A percentile compares a stretch with the other conserved stretches of the same genome.
phyloP scores from a whole-genome alignment of 768 basidiomycete genomes.

The Termitomyces sp. region DNA sequence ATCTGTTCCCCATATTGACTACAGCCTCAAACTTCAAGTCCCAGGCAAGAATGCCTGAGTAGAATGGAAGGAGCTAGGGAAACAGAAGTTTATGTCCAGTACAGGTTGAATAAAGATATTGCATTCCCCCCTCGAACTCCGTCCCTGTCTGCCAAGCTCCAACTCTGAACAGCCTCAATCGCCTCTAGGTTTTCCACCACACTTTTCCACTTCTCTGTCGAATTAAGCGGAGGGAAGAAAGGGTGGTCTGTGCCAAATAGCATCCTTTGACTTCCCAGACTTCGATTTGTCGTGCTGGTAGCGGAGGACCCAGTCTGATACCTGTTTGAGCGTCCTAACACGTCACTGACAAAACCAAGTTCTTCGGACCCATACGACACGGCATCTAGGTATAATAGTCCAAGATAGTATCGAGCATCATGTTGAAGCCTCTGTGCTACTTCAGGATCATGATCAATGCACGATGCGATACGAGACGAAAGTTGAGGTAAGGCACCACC shows the following conservation, averaged over 20 bases:
- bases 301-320: constrained; percentile 34
- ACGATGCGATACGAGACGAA: constrained; percentile 80
- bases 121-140: constrained; percentile 74
- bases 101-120: constrained; percentile 57
- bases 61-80: not conserved
- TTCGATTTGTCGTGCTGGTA: constrained; percentile 28
- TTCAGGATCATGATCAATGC: constrained; percentile 80
- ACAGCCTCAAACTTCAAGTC: constrained; percentile 91
- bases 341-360: constrained; percentile 69
- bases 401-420: constrained; percentile 81
- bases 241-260: constrained; percentile 88
- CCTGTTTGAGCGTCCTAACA: constrained; percentile 52
- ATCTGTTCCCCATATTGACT: constrained; percentile 91
- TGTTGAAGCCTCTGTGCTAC: constrained; percentile 71
- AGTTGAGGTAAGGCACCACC: constrained; percentile 81
- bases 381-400: constrained; percentile 77
- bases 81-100: constrained; percentile 2
- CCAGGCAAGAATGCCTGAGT: constrained; percentile 27
- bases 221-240: constrained; percentile 79
- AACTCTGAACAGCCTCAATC: constrained; percentile 60
- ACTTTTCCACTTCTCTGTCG: constrained; percentile 72
- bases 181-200: constrained; percentile 84
- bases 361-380: constrained; percentile 89
- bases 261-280: constrained; percentile 52
- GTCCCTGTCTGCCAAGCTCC: constrained; percentile 53